phyloP scores from a whole-genome alignment of 305 asterid genomes.

The Lippia alba region DNA sequence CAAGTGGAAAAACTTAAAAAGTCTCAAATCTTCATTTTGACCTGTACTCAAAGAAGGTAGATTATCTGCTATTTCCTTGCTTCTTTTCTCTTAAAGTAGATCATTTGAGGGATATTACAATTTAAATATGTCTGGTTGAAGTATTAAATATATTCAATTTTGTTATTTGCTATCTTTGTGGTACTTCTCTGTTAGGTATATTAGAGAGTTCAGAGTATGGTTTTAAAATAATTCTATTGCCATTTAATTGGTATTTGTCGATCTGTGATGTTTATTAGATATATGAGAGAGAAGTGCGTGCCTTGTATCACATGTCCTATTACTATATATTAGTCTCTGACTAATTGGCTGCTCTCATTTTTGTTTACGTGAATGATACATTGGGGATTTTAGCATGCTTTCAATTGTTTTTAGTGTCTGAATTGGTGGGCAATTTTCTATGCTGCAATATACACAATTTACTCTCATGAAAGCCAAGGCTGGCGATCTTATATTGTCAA shows the following conservation, averaged over 20 bases:
- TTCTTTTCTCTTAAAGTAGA: neutral
- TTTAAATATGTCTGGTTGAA: constrained; percentile 14
- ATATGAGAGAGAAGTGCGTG: neutral
- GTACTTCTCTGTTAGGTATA: neutral
- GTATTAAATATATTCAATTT: neutral
- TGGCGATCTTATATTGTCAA: neutral
- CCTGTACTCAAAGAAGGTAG: constrained; percentile 83
- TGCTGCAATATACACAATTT: neutral
- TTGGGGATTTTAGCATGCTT: neutral
- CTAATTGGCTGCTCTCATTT: neutral
- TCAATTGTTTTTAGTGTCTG: no score
- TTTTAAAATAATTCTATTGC: neutral
- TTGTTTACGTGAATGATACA: neutral
- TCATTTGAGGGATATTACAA: neutral
- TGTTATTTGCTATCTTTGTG: neutral
- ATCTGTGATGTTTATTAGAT: neutral
- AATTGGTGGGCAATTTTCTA: neutral
- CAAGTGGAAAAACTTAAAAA: constrained; percentile 79
- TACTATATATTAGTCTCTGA: neutral
- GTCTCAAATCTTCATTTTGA: constrained; percentile 69
- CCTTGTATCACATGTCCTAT: neutral
- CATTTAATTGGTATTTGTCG: neutral
- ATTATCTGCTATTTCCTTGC: neutral
- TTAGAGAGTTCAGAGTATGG: neutral
- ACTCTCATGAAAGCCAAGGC: neutral